phyloP scores from a whole-genome alignment of 2,329 filamentous ascomycete genomes.

The Sporothrix schenckii region DNA sequence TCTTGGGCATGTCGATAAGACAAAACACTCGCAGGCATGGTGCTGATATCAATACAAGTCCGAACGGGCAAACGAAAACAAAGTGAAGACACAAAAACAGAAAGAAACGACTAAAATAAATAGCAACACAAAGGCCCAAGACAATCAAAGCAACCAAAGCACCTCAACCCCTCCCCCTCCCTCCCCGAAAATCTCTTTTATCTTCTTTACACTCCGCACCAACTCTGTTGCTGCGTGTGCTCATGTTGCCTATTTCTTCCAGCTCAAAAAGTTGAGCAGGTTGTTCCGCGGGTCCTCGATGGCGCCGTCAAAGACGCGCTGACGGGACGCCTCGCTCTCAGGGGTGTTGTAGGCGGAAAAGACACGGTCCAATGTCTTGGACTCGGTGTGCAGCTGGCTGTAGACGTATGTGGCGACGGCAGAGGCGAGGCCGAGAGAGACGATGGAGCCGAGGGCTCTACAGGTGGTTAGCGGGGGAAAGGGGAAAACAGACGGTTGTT shows the following conservation, averaged over 20 bases:
- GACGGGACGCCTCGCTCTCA: constrained; percentile 44
- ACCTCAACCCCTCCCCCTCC: not conserved
- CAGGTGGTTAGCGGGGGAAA: constrained; percentile 5
- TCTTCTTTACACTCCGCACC: not conserved
- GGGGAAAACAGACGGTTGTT: no score
- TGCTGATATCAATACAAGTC: not conserved
- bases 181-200: not conserved
- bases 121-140: not conserved
- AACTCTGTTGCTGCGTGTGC: no score
- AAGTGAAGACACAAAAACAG: not conserved
- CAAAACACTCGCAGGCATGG: not conserved
- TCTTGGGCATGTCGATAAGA: constrained; percentile 22
- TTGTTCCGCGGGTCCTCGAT: constrained; percentile 44
- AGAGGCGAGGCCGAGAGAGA: constrained; percentile 35
- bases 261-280: constrained; percentile 44
- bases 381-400: constrained; percentile 43
- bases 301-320: constrained; percentile 43
- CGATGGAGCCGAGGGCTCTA: constrained; percentile 34
- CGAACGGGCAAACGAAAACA: not conserved
- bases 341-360: constrained; percentile 46
- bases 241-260: constrained; percentile 32
- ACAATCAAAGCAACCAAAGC: not conserved
- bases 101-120: not conserved
- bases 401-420: constrained; percentile 43
- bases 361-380: constrained; percentile 45